Percentiles rank a stretch among this genome's conserved stretches.
These are phyloP conservation scores for Hansenula sp. DNA, from an alignment of 1,139 yeast species.

Conservation along the genomic window DNA sequence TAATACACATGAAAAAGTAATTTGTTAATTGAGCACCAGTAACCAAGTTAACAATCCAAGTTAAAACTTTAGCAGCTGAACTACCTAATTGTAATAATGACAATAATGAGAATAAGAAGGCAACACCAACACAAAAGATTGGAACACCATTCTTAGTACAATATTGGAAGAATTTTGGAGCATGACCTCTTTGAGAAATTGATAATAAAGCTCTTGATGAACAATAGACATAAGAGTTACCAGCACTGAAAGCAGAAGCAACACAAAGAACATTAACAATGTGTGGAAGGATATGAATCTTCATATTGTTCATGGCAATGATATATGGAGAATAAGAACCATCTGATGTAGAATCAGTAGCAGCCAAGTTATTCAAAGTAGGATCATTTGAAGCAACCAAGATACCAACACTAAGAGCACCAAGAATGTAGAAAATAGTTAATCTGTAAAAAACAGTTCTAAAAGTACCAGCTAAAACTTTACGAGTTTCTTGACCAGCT, in stretches of 20 bases:
- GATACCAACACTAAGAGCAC: conserved; percentile 42
- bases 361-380: conserved; percentile 36
- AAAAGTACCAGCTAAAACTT: conserved; percentile 42
- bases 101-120: conserved; percentile 30
- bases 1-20: conserved; percentile 53
- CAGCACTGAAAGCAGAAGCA: conserved; percentile 58
- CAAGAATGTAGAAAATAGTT: conserved; percentile 38
- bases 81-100: conserved; percentile 43
- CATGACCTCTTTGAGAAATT: conserved; percentile 51
- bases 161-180: conserved; percentile 48
- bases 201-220: conserved; percentile 60
- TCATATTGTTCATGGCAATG: conserved; percentile 45
- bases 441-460: conserved; percentile 43
- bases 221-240: conserved; percentile 57
- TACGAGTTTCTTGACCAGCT: conserved; percentile 44
- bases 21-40: conserved; percentile 68
- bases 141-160: conserved; percentile 51
- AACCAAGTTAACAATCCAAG: conserved; percentile 61
- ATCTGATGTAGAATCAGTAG: conserved; percentile 56
- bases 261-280: conserved; percentile 53
- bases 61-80: conserved; percentile 49
- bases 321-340: conserved; percentile 54
- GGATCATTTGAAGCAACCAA: conserved; percentile 43
- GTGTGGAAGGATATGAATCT: conserved; percentile 47
- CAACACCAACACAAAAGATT: conserved; percentile 35